Percentiles rank a stretch among this genome's conserved stretches.
These are phyloP conservation scores for Helicostylum pulchrum DNA, from an alignment of 192 early-diverging fungal species.

Conservation along the genomic window DNA sequence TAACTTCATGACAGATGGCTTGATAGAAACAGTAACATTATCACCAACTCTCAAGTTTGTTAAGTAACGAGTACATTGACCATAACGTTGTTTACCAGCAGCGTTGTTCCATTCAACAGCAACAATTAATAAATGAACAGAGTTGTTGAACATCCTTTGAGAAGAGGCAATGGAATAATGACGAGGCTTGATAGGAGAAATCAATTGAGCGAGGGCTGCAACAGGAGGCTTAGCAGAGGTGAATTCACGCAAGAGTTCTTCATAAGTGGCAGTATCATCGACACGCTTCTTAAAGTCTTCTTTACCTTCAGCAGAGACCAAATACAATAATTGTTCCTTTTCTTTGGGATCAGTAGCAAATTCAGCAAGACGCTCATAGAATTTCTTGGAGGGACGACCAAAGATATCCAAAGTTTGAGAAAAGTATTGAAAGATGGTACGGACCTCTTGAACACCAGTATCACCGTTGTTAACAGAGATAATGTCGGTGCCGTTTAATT, in stretches of 20 bases:
- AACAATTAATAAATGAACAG: slow-evolving; percentile 89
- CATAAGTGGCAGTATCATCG: slow-evolving; percentile 82
- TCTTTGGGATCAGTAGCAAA: slow-evolving; percentile 69
- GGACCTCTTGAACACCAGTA: slow-evolving; percentile 59
- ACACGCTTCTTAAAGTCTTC: slow-evolving; percentile 78
- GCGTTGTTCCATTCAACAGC: slow-evolving; percentile 84
- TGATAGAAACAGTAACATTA: slow-evolving; percentile 82
- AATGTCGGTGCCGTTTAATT: slow-evolving; percentile 60
- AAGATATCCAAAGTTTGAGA: slow-evolving; percentile 86
- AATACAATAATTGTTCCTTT: slow-evolving; percentile 58
- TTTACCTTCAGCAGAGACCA: slow-evolving; percentile 69
- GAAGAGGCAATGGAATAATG: slow-evolving; percentile 98
- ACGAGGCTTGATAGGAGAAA: slow-evolving; percentile 90
- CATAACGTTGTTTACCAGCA: slow-evolving; percentile 64
- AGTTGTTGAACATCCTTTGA: slow-evolving; percentile 79
- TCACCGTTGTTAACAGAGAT: slow-evolving; percentile 58
- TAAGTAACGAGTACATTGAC: slow-evolving; percentile 93
- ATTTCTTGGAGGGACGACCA: slow-evolving; percentile 91
- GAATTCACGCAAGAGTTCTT: slow-evolving; percentile 85
- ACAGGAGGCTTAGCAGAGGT: slow-evolving; percentile 73
- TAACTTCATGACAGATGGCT: slow-evolving; percentile 96
- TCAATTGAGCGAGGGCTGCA: slow-evolving; percentile 65
- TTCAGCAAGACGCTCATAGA: slow-evolving; percentile 79
- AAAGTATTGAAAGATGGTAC: slow-evolving; percentile 76
- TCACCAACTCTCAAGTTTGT: slow-evolving; percentile 63